These are phyloP conservation scores for Stenocarpella maydis DNA, from an alignment of 2,329 filamentous ascomycete genomes.

Conservation along the genomic window DNA sequence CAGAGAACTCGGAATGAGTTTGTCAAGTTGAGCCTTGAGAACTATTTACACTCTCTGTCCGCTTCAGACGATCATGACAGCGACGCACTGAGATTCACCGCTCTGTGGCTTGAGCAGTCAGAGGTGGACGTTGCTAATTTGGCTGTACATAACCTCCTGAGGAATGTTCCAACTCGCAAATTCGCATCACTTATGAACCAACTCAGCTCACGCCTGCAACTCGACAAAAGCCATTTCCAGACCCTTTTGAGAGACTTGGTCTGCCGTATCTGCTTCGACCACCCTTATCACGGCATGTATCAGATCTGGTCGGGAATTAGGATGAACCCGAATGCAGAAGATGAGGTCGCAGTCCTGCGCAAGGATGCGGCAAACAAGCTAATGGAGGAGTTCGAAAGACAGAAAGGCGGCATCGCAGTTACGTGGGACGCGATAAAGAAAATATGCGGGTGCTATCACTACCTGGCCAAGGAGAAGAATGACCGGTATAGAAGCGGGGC, in stretches of 20 bases:
- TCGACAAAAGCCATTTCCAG: slow-evolving; percentile 77
- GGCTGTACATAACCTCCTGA: slow-evolving; percentile 75
- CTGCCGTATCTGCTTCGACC: slow-evolving; percentile 85
- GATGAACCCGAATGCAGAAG: slow-evolving; percentile 72
- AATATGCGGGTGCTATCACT: slow-evolving; percentile 73
- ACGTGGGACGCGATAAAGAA: slow-evolving; percentile 78
- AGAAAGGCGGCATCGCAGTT: slow-evolving; percentile 55
- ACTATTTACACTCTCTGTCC: slow-evolving; percentile 85
- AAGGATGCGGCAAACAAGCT: slow-evolving; percentile 77
- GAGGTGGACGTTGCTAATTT: slow-evolving; percentile 79
- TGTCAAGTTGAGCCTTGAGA: slow-evolving; percentile 87
- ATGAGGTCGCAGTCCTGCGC: slow-evolving; percentile 77
- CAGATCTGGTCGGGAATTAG: slow-evolving; percentile 88
- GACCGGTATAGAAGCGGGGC: slow-evolving; percentile 51
- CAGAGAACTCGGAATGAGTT: slow-evolving; percentile 81
- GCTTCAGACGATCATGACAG: slow-evolving; percentile 91
- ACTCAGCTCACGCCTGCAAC: slow-evolving; percentile 88
- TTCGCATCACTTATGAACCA: slow-evolving; percentile 96
- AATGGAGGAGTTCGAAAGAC: slow-evolving; percentile 63
- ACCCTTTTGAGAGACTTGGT: slow-evolving; percentile 76
- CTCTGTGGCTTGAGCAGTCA: slow-evolving; percentile 90
- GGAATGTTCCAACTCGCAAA: slow-evolving; percentile 84
- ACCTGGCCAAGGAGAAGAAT: slow-evolving; percentile 66
- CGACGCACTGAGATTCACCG: slow-evolving; percentile 89
- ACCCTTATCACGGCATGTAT: slow-evolving; percentile 97